Percentiles rank a stretch among this genome's conserved stretches.
phyloP scores from a whole-genome alignment of 2,329 filamentous ascomycete genomes.

The Apiospora marii region DNA sequence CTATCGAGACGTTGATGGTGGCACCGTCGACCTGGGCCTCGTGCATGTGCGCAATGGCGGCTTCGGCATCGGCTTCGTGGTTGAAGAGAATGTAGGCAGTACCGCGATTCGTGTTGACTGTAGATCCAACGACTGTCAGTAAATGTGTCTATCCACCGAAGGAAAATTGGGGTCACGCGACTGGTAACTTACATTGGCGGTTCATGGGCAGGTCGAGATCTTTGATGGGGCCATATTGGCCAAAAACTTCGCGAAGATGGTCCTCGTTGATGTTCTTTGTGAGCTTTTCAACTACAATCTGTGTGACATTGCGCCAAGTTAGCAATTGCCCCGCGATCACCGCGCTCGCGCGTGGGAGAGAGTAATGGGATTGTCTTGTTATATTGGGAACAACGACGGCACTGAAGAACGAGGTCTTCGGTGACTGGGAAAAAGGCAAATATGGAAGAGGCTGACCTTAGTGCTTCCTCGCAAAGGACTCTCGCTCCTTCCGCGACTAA shows the following conservation, averaged over 20 bases:
- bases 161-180: conserved; percentile 16
- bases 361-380: not conserved
- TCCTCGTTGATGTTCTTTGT: conserved; percentile 93
- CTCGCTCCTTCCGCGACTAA: conserved; percentile 40
- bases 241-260: conserved; percentile 92
- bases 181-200: conserved; percentile 70
- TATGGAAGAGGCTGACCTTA: conserved; percentile 51
- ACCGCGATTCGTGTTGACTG: conserved; percentile 88
- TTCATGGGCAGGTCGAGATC: conserved; percentile 93
- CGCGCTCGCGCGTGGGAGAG: not conserved
- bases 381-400: no score
- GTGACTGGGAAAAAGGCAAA: no score
- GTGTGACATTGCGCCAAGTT: conserved; percentile 21
- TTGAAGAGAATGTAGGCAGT: conserved; percentile 46
- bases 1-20: conserved; percentile 85
- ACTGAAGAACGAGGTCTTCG: not conserved
- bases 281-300: conserved; percentile 96
- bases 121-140: not conserved
- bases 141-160: conserved; percentile 3
- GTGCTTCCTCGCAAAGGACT: conserved; percentile 55
- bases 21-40: conserved; percentile 92
- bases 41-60: conserved; percentile 95
- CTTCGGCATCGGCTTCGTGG: conserved; percentile 38
- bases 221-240: conserved; percentile 83
- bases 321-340: conserved; percentile 5